A percentile compares a stretch with the other conserved stretches of the same genome.
phyloP scores from a whole-genome alignment of 805 yeast species.

The Ogataea naganishii region DNA sequence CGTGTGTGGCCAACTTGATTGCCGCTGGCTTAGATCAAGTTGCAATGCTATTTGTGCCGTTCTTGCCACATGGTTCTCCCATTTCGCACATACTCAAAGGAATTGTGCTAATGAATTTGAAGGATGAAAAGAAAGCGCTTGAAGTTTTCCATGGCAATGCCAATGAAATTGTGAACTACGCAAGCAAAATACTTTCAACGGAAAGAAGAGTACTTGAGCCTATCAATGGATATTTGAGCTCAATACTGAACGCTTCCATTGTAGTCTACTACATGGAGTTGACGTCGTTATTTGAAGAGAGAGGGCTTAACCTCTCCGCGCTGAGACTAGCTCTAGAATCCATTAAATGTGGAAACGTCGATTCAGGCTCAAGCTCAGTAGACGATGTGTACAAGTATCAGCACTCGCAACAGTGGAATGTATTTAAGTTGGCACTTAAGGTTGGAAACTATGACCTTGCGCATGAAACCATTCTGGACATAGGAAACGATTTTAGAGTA shows the following conservation, averaged over 20 bases:
- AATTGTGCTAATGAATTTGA: constrained; percentile 12
- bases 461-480: constrained; percentile 15
- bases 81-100: constrained; percentile 19
- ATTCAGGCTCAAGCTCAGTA: constrained; percentile 11
- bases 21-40: constrained; percentile 4
- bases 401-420: constrained; percentile 6
- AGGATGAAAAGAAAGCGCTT: constrained; percentile 20
- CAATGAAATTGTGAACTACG: constrained; percentile 18
- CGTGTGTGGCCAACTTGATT: constrained; percentile 13
- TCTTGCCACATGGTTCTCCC: constrained; percentile 14
- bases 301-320: constrained; percentile 23
- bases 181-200: constrained; percentile 7
- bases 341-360: constrained; percentile 2
- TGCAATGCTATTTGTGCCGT: constrained; percentile 9
- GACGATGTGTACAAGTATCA: constrained; percentile 12
- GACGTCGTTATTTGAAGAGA: constrained; percentile 26
- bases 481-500: constrained; percentile 10
- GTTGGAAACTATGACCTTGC: constrained; percentile 21
- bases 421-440: constrained; percentile 22
- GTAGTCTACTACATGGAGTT: constrained; percentile 29
- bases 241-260: constrained; percentile 21
- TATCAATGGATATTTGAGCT: constrained; percentile 11
- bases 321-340: constrained; percentile 23
- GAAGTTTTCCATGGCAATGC: constrained; percentile 20
- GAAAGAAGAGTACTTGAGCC: constrained; percentile 13